phyloP scores from a whole-genome alignment of 768 basidiomycete genomes.

The Trametes cingulata region DNA sequence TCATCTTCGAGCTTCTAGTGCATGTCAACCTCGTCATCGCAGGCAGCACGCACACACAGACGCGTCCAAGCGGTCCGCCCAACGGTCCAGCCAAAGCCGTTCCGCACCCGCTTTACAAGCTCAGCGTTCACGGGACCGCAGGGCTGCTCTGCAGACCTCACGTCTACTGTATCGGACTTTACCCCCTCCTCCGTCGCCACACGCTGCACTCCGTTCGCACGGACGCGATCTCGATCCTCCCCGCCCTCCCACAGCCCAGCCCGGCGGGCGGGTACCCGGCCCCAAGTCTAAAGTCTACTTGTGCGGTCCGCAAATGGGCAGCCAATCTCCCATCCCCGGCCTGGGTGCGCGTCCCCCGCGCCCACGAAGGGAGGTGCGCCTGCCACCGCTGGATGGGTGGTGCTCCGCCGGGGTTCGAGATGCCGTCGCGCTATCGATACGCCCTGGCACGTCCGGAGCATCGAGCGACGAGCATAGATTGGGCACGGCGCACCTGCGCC shows the following conservation, averaged over 20 bases:
- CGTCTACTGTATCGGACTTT: background rate
- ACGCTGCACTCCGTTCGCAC: background rate
- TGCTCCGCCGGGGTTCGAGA: background rate
- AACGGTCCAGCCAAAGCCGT: too few species aligned
- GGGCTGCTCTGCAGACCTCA: background rate
- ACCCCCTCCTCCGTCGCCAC: background rate
- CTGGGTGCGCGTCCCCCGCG: background rate
- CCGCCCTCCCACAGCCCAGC: background rate
- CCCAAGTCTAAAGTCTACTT: constrained; percentile 19
- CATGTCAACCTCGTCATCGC: too few species aligned
- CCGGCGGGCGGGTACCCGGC: background rate
- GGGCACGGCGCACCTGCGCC: background rate
- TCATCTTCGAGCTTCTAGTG: too few species aligned
- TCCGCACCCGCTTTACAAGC: background rate
- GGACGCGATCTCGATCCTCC: background rate
- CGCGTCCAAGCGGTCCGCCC: too few species aligned
- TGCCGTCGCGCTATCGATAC: background rate
- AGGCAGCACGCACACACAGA: too few species aligned
- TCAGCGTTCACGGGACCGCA: background rate
- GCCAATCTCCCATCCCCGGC: background rate
- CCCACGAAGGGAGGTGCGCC: background rate
- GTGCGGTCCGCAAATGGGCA: background rate
- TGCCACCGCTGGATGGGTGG: background rate
- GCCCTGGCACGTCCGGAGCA: background rate
- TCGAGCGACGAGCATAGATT: background rate